These are phyloP conservation scores for Tetrahymena malaccensis DNA, from an alignment of 73 alveolate genomes.

Conservation along the genomic window DNA sequence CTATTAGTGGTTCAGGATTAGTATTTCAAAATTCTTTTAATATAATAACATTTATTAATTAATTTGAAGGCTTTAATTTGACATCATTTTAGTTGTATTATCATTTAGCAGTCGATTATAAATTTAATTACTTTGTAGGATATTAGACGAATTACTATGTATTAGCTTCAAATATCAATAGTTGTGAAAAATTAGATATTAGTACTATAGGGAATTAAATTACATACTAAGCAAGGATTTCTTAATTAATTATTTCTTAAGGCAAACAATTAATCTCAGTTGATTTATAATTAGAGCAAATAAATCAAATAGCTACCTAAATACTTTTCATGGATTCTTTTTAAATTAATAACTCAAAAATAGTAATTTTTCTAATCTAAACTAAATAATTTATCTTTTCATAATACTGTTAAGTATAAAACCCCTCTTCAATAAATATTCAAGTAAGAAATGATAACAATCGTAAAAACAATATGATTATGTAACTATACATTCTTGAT, in stretches of 20 bases:
- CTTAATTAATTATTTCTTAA: background rate
- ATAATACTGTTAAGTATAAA: background rate
- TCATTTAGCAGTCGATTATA: background rate
- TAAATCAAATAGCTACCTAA: background rate
- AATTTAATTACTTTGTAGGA: too few relatives aligned
- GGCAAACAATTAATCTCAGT: background rate
- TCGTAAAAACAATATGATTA: background rate
- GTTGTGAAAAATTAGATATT: background rate
- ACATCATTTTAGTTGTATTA: too few relatives aligned
- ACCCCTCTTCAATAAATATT: background rate
- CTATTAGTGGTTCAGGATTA: background rate
- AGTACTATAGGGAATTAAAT: too few relatives aligned
- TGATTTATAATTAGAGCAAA: too few relatives aligned
- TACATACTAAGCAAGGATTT: background rate
- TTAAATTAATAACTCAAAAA: too few relatives aligned
- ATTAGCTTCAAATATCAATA: too few relatives aligned
- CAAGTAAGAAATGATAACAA: background rate
- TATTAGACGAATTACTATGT: background rate
- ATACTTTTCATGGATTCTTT: background rate
- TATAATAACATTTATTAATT: background rate
- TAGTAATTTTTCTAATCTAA: background rate
- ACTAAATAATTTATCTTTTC: background rate
- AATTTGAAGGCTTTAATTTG: too few relatives aligned
- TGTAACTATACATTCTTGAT: too few relatives aligned
- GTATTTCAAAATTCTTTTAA: background rate